Evolutionary conservation across 805 yeast species (phyloP).

Genomic region (Starmerella floricola): DNA sequence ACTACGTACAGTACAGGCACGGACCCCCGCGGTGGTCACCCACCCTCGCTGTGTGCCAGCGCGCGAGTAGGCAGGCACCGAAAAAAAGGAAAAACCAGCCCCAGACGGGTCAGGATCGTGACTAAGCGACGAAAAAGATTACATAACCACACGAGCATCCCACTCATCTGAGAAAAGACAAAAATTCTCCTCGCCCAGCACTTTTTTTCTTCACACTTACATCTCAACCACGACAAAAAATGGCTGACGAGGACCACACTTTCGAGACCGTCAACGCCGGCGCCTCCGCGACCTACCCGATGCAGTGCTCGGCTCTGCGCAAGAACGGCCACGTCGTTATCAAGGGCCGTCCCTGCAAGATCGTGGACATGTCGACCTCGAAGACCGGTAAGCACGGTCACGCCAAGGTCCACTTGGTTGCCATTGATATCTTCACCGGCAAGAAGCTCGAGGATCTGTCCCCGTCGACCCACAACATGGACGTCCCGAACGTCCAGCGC

Average conservation of each 20-base stretch:
- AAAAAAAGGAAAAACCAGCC: too few relatives aligned
- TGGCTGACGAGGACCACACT: conserved; percentile 49
- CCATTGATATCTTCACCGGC: conserved; percentile 96
- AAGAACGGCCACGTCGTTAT: conserved; percentile 98
- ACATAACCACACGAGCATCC: conserved; percentile 8
- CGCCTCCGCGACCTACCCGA: conserved; percentile 96
- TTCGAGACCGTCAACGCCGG: conserved; percentile 98
- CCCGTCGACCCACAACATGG: conserved; percentile 99
- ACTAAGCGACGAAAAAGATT: not conserved
- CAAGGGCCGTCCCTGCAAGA: conserved; percentile 99
- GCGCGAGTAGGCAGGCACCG: too few relatives aligned
- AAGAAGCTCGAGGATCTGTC: conserved; percentile 99
- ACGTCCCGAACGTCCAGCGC: conserved; percentile 95
- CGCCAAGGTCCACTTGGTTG: conserved; percentile 99
- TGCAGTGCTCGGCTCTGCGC: conserved; percentile 99
- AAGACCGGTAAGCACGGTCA: conserved; percentile 99
- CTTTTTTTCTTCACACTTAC: conserved; percentile 4
- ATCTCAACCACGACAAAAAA: conserved; percentile 15
- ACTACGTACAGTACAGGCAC: too few relatives aligned
- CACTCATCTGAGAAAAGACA: conserved; percentile 13
- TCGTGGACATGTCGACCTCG: conserved; percentile 99
- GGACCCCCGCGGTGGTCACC: too few relatives aligned
- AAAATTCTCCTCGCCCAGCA: conserved; percentile 4
- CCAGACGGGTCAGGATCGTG: not conserved
- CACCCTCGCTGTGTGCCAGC: too few relatives aligned